Evolutionary conservation across 495 filamentous ascomycete species (phyloP).

Genomic region (Penicillium odoratum): DNA sequence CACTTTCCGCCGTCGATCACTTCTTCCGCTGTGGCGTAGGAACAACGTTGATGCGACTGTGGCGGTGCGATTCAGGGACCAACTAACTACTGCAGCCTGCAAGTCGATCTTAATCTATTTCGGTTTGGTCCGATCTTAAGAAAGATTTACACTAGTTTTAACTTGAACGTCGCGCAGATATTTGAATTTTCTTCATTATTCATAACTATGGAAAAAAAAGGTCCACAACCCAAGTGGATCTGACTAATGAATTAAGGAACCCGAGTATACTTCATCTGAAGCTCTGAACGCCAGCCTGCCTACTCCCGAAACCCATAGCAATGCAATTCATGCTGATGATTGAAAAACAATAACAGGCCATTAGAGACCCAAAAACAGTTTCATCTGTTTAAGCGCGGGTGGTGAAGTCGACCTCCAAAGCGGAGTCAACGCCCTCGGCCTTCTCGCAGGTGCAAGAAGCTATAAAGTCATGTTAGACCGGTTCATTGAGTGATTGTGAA

Average conservation of each 20-base stretch:
- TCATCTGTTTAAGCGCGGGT: conserved; percentile 38
- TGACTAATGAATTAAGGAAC: background rate
- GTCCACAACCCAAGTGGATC: conserved; percentile 1
- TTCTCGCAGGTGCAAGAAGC: conserved; percentile 86
- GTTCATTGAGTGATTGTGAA: background rate
- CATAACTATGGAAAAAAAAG: background rate
- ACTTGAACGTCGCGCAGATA: background rate
- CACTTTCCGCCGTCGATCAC: conserved; percentile 40
- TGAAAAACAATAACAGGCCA: conserved; percentile 7
- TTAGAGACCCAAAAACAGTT: background rate
- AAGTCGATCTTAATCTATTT: conserved; percentile 4
- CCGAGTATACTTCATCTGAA: conserved; percentile 4
- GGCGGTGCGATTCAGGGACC: conserved; percentile 28
- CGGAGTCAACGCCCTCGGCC: conserved; percentile 52
- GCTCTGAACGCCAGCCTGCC: conserved; percentile 18
- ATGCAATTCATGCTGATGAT: conserved; percentile 14
- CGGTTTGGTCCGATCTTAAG: background rate
- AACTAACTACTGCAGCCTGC: background rate
- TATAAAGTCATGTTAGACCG: conserved; percentile 25
- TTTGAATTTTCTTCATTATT: background rate
- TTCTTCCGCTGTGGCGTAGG: conserved; percentile 35
- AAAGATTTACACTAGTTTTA: background rate
- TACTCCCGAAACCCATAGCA: background rate
- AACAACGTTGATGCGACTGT: conserved; percentile 38
- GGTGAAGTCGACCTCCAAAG: conserved; percentile 77